Evolutionary conservation across 257 asterid species (phyloP).

Genomic region (Forsythia viridissima): DNA sequence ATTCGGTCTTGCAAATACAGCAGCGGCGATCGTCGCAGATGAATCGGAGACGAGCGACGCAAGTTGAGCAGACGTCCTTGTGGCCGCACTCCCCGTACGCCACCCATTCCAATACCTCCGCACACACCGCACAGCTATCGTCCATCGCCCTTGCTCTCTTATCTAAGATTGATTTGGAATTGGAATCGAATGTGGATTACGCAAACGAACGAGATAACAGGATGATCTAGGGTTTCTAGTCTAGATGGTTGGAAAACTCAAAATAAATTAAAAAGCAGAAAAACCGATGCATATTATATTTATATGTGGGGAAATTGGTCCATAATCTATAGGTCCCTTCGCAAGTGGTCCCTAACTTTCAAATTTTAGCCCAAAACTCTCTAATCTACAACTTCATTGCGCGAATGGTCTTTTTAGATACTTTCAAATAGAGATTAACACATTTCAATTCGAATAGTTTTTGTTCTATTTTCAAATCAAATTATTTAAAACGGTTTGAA

Average conservation of each 20-base stretch:
- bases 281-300: neutral
- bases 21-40: conserved; percentile 93
- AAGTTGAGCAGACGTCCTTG: conserved; percentile 96
- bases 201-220: neutral
- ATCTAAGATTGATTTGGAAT: neutral
- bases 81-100: conserved; percentile 96
- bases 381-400: too few species aligned
- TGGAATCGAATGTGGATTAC: neutral
- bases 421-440: too few species aligned
- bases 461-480: too few species aligned
- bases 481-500: too few species aligned
- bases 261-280: neutral
- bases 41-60: conserved; percentile 98
- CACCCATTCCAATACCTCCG: conserved; percentile 94
- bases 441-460: too few species aligned
- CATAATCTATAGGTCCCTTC: too few species aligned
- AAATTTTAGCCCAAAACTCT: too few species aligned
- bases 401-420: too few species aligned
- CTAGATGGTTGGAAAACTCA: neutral
- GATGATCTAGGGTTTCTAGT: conserved; percentile 2
- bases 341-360: too few species aligned
- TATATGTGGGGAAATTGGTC: too few species aligned
- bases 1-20: conserved; percentile 93
- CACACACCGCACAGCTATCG: conserved; percentile 97
- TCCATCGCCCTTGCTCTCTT: conserved; percentile 58